phyloP scores from a whole-genome alignment of 495 filamentous ascomycete genomes.

The Podospora pseudoanserina region DNA sequence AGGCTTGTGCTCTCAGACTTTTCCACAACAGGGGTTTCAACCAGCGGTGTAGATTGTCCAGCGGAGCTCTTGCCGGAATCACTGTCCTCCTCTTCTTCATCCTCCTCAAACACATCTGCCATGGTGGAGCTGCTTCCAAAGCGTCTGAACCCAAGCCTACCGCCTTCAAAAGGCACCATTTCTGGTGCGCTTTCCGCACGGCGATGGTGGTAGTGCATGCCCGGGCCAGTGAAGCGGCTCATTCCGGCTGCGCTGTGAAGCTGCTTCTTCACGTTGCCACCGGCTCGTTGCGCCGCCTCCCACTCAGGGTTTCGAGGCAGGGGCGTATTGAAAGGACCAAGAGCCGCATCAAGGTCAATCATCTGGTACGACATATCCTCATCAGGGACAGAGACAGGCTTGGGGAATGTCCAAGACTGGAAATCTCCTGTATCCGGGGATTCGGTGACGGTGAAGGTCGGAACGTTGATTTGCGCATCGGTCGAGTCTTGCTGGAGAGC shows the following conservation, averaged over 20 bases:
- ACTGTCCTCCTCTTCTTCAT: constrained; percentile 70
- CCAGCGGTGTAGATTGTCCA: constrained; percentile 30
- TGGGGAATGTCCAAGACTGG: constrained; percentile 23
- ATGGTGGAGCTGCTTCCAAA: constrained; percentile 64
- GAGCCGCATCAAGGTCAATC: constrained; percentile 93
- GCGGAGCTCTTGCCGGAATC: constrained; percentile 25
- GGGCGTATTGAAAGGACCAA: constrained; percentile 88
- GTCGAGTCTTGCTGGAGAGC: constrained; percentile 21
- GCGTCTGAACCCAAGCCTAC: constrained; percentile 54
- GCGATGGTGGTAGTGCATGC: constrained; percentile 82
- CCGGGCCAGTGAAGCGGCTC: constrained; percentile 73
- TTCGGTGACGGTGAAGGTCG: constrained; percentile 29
- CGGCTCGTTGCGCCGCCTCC: constrained; percentile 54
- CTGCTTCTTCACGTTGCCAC: constrained; percentile 62
- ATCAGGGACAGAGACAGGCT: constrained; percentile 31
- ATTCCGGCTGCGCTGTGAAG: constrained; percentile 84
- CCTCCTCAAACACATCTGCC: constrained; percentile 93
- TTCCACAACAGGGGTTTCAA: constrained; percentile 19
- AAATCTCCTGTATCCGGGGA: constrained; percentile 24
- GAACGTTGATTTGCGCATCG: constrained; percentile 26
- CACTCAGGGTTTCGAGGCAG: constrained; percentile 54
- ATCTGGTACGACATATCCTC: constrained; percentile 67
- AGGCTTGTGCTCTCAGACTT: constrained; percentile 11
- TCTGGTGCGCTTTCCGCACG: constrained; percentile 90
- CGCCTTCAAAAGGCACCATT: constrained; percentile 75